Evolutionary conservation across 2,329 filamentous ascomycete genomes (phyloP), one percentile per base, ranked within the genome.

Genomic region (Cladosporium halotolerans): DNA sequence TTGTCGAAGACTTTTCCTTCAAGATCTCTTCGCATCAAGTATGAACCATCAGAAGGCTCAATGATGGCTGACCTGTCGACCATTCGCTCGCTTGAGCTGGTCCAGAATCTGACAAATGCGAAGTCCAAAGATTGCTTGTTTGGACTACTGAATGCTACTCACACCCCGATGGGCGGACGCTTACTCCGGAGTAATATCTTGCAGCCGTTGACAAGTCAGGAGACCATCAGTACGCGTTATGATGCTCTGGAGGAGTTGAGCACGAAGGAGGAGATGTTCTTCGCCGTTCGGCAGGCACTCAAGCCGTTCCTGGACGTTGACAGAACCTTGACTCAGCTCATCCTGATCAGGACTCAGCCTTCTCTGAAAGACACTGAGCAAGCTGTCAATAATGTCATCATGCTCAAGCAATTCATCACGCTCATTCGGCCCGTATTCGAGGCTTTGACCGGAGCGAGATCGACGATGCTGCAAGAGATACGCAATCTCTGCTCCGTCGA

Each of bases 21-120:
- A n/a, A 85, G 93, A 66, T 91, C 91, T 16, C 79, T 97, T 32
- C 83, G 89, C 3, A 86, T 97, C 64, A 85, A 83, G 58, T 96
- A 95, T 61, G 85, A 92, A 63, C 86, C 90, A 1, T 90, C 89
- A 0, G 88, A 95, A 65, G 88, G 92, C 19, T 88, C 89, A 0
- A 96, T 97, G 91, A 89, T 95, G 81, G 95, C 97, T 61, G 92
- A 96, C 63, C 78, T 93, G 2, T 86, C 89, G 0, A 95, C 91
- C 0, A 89, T 96, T 28, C 80, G 85, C 36, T 89, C 89, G 0
- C 76, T 99, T 3, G 93, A 99, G 67, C 78, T 99, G 5, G 86
- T 97, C 23, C 89, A 96, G 63, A 99, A 96, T 60, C 66, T 91
- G 0, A 84, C 88, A 10, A 84, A 86, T 60, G 65, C 83, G 0